Percentiles rank a stretch among this genome's conserved stretches.
Evolutionary conservation across 164 flowering plant species (phyloP).

Genomic region (Berberis thunbergii): DNA sequence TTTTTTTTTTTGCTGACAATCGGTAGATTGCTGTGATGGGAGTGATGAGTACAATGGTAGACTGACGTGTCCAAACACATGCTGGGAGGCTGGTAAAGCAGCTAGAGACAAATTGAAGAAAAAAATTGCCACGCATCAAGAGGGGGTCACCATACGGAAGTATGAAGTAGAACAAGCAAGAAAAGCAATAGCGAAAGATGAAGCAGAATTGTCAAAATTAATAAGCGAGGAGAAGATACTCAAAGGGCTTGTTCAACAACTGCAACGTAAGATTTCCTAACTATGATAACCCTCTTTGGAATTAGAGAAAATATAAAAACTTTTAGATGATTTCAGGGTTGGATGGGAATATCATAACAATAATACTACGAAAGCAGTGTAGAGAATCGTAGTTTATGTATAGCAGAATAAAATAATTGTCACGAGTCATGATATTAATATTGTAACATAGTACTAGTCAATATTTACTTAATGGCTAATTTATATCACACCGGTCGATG

Average conservation of each 20-base stretch:
- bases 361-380: too few species aligned
- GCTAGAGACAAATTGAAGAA: conserved; percentile 83
- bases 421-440: too few species aligned
- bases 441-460: too few species aligned
- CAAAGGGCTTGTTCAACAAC: conserved; percentile 72
- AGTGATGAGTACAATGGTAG: conserved; percentile 91
- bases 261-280: conserved; percentile 43
- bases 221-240: conserved; percentile 69
- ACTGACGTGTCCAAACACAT: conserved; percentile 69
- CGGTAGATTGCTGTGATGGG: conserved; percentile 95
- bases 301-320: too few species aligned
- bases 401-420: too few species aligned
- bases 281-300: background rate
- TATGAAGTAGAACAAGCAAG: conserved; percentile 62
- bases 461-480: too few species aligned
- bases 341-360: too few species aligned
- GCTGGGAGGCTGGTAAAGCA: conserved; percentile 97
- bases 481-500: too few species aligned
- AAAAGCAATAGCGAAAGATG: conserved; percentile 50
- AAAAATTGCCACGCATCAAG: conserved; percentile 70
- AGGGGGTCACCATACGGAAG: conserved; percentile 56
- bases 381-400: too few species aligned
- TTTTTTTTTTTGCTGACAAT: conserved; percentile 4
- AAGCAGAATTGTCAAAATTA: conserved; percentile 67
- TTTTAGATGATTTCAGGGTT: too few species aligned